Base-by-base conservation (phyloP, 768 basidiomycete genomes). In the Cystofilobasidium capitatum region DNA sequence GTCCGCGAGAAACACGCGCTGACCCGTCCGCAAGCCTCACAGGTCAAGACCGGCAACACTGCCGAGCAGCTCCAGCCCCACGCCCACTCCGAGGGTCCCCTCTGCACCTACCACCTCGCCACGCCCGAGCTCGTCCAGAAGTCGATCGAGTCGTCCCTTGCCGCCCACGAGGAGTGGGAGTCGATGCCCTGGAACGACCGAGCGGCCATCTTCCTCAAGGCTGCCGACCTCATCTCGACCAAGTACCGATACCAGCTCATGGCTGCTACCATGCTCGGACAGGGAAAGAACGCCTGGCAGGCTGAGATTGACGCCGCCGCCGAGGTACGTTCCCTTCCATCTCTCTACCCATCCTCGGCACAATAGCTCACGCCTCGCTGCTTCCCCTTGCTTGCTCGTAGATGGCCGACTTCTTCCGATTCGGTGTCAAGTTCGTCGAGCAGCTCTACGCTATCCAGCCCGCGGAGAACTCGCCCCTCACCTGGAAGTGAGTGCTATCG, bases 281-380 rank as follows among this genome's bases (percentile, higher is more conserved):
- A 99, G 79, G 96, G 96, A 47, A 99, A 99, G 85, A 99, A 97
- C 76, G 87, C 83, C 20, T 99, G 96, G 96, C 96, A 99, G 80
- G 96, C 96, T 20, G 96, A 99, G 82, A 98, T 99, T 70, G 96
- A 99, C 77, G 91, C 96, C 64, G 96, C 92, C 22, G 94, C 96
- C 5, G 96, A 99, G 86, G 91, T 90, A 66, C 49, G 83, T 76
- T 14, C 67, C 26, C n/a, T 13, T 26, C 33, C 12, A n/a, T 40
- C 4, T 20, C n/a, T 40, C 51, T 66, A 14, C 44, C 22, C 37
- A 57, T 57, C 59, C 40, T 24, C 58, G 20, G 60, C n/a, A 22
- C 62, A n/a, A 29, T 10, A n/a, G 35, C 24, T 35, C 35, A 33
- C 20, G 29, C 45, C 31, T 20, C 37, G 29, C 45, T 61, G 40